A percentile compares a stretch with the other conserved stretches of the same genome.
Evolutionary conservation across 192 early-diverging fungal species (phyloP).

Genomic region (Dispira simplex): DNA sequence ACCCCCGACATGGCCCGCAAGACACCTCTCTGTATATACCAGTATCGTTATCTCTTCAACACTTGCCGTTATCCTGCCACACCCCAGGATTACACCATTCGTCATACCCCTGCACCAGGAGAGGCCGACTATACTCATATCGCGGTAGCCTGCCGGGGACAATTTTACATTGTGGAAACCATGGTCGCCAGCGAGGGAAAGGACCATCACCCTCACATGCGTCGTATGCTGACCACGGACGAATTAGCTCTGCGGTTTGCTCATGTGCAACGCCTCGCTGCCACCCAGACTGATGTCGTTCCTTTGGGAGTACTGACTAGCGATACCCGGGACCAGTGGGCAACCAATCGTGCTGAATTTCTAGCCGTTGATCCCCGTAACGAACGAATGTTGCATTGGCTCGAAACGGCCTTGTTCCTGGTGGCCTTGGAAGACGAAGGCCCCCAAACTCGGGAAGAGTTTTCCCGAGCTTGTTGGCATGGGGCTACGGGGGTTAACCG

Average conservation of each 20-base stretch:
- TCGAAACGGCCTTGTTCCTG: constrained; percentile 63
- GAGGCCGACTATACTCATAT: constrained; percentile 36
- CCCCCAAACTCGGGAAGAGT: constrained; percentile 56
- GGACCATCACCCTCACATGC: neutral
- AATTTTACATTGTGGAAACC: constrained; percentile 56
- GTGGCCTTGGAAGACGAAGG: constrained; percentile 58
- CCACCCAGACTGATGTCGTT: neutral
- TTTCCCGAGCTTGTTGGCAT: constrained; percentile 66
- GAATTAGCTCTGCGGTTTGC: constrained; percentile 29
- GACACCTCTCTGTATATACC: constrained; percentile 60
- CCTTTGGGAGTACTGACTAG: constrained; percentile 36
- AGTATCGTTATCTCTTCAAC: constrained; percentile 77
- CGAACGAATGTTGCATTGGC: constrained; percentile 37
- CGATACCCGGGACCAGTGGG: constrained; percentile 33
- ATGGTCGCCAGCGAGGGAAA: constrained; percentile 17
- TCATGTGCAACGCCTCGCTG: neutral
- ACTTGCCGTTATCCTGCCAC: constrained; percentile 58
- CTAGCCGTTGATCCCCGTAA: constrained; percentile 40
- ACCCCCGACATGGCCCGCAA: constrained; percentile 53
- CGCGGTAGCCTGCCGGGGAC: constrained; percentile 56
- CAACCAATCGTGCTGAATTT: constrained; percentile 35
- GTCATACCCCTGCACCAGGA: constrained; percentile 20
- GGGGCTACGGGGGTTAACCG: constrained; percentile 48
- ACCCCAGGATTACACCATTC: constrained; percentile 45
- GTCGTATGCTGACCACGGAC: constrained; percentile 32